phyloP scores from a whole-genome alignment of 805 yeast genomes.

The Metschnikowia santaceciliae region DNA sequence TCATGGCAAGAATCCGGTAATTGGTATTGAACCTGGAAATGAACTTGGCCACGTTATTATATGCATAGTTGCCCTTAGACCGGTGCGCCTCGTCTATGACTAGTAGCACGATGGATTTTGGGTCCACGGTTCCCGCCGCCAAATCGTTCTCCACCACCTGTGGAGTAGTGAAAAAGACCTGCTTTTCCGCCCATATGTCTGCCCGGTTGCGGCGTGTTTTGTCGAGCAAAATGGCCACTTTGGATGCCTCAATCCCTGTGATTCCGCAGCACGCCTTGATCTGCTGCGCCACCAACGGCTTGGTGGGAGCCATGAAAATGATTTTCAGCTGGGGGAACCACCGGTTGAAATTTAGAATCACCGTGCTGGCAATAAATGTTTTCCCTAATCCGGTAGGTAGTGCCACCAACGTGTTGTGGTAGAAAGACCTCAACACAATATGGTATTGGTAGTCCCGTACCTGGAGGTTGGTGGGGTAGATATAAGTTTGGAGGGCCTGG shows the following conservation, averaged over 20 bases:
- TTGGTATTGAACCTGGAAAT: slow-evolving; percentile 56
- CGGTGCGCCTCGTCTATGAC: slow-evolving; percentile 96
- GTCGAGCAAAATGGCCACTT: slow-evolving; percentile 75
- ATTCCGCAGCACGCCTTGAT: slow-evolving; percentile 86
- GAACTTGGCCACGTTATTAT: slow-evolving; percentile 73
- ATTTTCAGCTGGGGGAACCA: slow-evolving; percentile 83
- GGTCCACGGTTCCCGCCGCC: slow-evolving; percentile 67
- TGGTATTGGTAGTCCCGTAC: slow-evolving; percentile 85
- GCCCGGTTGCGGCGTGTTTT: slow-evolving; percentile 56
- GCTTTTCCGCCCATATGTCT: slow-evolving; percentile 69
- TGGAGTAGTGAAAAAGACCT: slow-evolving; percentile 92
- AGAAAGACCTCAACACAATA: slow-evolving; percentile 69
- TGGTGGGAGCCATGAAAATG: slow-evolving; percentile 94
- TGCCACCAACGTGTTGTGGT: slow-evolving; percentile 76
- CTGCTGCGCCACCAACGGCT: slow-evolving; percentile 95
- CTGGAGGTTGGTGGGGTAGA: slow-evolving; percentile 84
- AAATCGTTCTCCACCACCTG: slow-evolving; percentile 94
- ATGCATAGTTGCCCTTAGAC: slow-evolving; percentile 87
- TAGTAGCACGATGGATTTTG: slow-evolving; percentile 66
- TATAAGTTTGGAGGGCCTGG: slow-evolving; percentile 37
- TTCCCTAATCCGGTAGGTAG: slow-evolving; percentile 97
- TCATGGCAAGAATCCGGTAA: slow-evolving; percentile 75
- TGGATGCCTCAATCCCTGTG: slow-evolving; percentile 73
- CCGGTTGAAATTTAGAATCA: slow-evolving; percentile 81
- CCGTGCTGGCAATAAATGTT: slow-evolving; percentile 92